phyloP scores from a whole-genome alignment of 164 flowering plant genomes.

The grape (Vitis vinifera) region ASM3070453v1 NC_081816.1:7215501-7216000 shows the following conservation, averaged over 20 bases:
- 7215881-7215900: constrained; percentile 54
- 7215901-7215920: constrained; percentile 51
- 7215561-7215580: too few relatives aligned
- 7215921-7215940: constrained; percentile 47
- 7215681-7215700: too few relatives aligned
- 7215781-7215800: constrained; percentile 69
- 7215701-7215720: too few relatives aligned
- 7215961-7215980: constrained; percentile 54
- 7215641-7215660: too few relatives aligned
- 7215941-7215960: constrained; percentile 57
- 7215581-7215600: too few relatives aligned
- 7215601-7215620: too few relatives aligned
- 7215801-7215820: constrained; percentile 89
- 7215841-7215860: constrained; percentile 85
- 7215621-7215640: too few relatives aligned
- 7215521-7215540: too few relatives aligned
- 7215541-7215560: too few relatives aligned
- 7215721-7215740: too few relatives aligned
- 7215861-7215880: constrained; percentile 78
- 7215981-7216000: constrained; percentile 59
- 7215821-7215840: constrained; percentile 55
- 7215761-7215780: constrained; percentile 54
- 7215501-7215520: too few relatives aligned
- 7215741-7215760: constrained; percentile 12
- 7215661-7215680: too few relatives aligned